These are phyloP conservation scores for Naganishia kalamii DNA, from an alignment of 768 basidiomycete genomes.

Conservation along the genomic window DNA sequence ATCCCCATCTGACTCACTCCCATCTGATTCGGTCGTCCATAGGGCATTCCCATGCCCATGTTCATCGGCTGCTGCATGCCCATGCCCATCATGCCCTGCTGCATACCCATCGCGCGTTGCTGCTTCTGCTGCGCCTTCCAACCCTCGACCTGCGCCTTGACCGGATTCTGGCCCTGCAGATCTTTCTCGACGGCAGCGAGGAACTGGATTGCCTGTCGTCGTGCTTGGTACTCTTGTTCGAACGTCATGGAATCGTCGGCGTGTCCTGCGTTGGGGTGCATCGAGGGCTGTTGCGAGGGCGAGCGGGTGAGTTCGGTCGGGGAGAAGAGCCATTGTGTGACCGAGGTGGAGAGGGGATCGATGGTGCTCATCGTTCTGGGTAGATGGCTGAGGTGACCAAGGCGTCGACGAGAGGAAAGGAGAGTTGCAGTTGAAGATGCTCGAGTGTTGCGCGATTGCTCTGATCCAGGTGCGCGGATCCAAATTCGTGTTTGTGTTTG, in stretches of 20 bases:
- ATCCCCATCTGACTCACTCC: background rate
- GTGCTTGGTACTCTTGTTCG: background rate
- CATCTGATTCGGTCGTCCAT: background rate
- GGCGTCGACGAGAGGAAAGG: background rate
- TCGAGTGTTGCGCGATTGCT: too few species aligned
- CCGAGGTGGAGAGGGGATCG: slow-evolving; percentile 9
- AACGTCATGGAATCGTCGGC: slow-evolving; percentile 5
- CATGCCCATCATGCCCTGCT: background rate
- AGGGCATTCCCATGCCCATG: background rate
- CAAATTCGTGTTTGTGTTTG: too few species aligned
- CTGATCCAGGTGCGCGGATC: too few species aligned
- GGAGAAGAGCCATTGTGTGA: slow-evolving; percentile 19
- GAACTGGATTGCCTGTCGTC: background rate
- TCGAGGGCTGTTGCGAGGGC: background rate
- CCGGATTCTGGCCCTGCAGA: background rate
- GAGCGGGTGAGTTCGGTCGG: slow-evolving; percentile 6
- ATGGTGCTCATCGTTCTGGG: background rate
- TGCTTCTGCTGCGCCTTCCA: background rate
- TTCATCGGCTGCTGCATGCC: background rate
- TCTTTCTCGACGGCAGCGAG: slow-evolving; percentile 1
- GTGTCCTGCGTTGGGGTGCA: background rate
- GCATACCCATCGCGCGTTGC: background rate
- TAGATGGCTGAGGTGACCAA: background rate
- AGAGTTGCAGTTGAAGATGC: background rate
- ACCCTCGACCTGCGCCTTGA: background rate